phyloP scores from a whole-genome alignment of 139 green algal genomes.

The Haematococcus lacustris region DNA sequence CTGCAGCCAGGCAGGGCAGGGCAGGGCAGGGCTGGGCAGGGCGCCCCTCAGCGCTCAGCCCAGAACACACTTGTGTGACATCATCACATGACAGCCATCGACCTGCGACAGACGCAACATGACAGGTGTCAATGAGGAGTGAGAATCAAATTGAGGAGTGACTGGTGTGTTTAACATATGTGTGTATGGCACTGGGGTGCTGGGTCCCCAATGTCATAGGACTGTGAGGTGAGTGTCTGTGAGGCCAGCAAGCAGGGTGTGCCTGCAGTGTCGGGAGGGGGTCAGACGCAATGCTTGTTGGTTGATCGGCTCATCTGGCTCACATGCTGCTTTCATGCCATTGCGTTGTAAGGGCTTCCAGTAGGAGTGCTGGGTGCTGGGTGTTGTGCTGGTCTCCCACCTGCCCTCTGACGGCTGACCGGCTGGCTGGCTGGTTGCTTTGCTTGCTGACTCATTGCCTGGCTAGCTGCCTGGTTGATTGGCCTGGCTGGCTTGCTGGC shows the following conservation, averaged over 20 bases:
- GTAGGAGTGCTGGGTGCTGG: neutral
- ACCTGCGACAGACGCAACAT: no score
- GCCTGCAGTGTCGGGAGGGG: no score
- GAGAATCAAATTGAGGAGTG: neutral
- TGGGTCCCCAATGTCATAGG: neutral
- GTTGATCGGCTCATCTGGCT: no score
- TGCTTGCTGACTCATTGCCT: neutral
- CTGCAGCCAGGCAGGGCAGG: constrained; percentile 10
- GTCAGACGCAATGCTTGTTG: no score
- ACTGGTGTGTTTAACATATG: neutral
- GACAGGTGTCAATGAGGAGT: neutral
- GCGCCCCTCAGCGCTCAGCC: neutral
- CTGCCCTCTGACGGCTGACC: neutral
- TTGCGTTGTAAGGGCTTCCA: neutral
- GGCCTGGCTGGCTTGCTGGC: neutral
- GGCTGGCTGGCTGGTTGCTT: neutral
- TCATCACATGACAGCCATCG: neutral
- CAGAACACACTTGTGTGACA: neutral
- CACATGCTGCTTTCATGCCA: neutral
- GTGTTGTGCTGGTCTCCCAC: neutral
- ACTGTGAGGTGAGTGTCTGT: no score
- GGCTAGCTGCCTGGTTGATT: neutral
- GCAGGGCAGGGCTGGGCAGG: neutral
- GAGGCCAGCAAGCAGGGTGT: no score
- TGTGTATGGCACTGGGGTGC: neutral